Conservation (phyloP, 306 rosid genomes). For the Cicer bijugum region DNA sequence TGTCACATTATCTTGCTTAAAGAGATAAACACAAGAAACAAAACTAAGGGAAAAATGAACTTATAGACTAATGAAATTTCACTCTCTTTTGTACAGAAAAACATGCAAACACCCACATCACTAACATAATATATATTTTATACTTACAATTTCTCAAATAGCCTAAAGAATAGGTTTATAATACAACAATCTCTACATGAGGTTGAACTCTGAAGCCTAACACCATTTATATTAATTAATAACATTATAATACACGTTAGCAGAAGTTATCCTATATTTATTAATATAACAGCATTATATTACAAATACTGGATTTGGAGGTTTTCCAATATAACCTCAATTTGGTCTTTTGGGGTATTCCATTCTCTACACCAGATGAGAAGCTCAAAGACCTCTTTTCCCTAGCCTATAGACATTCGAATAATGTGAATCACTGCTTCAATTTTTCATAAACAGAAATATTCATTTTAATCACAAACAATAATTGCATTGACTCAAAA, state of each 20-base stretch:
- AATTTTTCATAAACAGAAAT: not conserved
- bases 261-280: constrained; percentile 48
- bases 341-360: constrained; percentile 44
- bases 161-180: constrained; percentile 57
- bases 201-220: constrained; percentile 44
- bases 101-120: constrained; percentile 31
- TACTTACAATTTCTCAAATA: constrained; percentile 51
- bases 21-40: not conserved
- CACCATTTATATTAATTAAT: constrained; percentile 42
- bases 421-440: constrained; percentile 37
- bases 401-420: constrained; percentile 48
- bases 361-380: constrained; percentile 46
- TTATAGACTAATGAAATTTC: constrained; percentile 1
- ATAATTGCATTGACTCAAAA: constrained; percentile 33
- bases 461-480: constrained; percentile 11
- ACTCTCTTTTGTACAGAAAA: constrained; percentile 11
- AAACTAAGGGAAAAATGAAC: constrained; percentile 7
- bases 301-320: constrained; percentile 58
- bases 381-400: constrained; percentile 44
- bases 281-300: constrained; percentile 50
- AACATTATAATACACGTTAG: constrained; percentile 48
- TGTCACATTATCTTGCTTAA: too few species aligned
- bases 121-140: constrained; percentile 35
- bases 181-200: constrained; percentile 61
- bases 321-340: constrained; percentile 42